Evolutionary conservation across 2,329 filamentous ascomycete genomes (phyloP), one percentile per base, ranked within the genome.

Genomic region (Saccharata proteae): DNA sequence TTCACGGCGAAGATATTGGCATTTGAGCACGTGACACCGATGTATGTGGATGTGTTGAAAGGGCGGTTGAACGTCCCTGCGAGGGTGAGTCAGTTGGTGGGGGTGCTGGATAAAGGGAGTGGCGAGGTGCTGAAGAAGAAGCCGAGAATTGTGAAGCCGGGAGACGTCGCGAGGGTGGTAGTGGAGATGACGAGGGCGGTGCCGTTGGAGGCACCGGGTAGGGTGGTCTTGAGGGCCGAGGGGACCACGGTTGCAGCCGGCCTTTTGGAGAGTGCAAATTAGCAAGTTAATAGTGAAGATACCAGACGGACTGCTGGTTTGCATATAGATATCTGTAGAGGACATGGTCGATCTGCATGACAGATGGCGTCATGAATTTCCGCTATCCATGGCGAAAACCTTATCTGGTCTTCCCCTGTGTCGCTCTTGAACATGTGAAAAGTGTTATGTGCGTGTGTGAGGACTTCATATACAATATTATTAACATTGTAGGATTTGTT

Each of bases 231-330:
- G 30, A 67, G 90, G 38, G 75, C 75, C 41, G 74, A 75, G 30
- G 90, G 90, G 2, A 72, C 79, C 43, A 96, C 90, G 2, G 70
- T 96, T 37, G 90, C 84, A 8, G 85, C 86, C 21, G 90, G 90
- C 2, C 59, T 93, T 40, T 57, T 96, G 44, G 86, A 93, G 51
- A 21, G n/a, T n/a, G n/a, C n/a, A n/a, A 22, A 22, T n/a, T n/a
- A n/a, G n/a, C n/a, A n/a, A n/a, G n/a, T n/a, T n/a, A n/a, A n/a
- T n/a, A n/a, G n/a, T n/a, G n/a, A 9, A 9, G 20, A 22, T 22
- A 22, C 20, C 20, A n/a, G n/a, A n/a, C n/a, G n/a, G n/a, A n/a
- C n/a, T n/a, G n/a, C n/a, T n/a, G n/a, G n/a, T n/a, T n/a, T n/a
- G n/a, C n/a, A n/a, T n/a, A n/a, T n/a, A n/a, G n/a, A n/a, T n/a